A percentile compares a stretch with the other conserved stretches of the same genome.
Conservation (phyloP, 169 alveolate species). For the Perkinsus olseni region DNA sequence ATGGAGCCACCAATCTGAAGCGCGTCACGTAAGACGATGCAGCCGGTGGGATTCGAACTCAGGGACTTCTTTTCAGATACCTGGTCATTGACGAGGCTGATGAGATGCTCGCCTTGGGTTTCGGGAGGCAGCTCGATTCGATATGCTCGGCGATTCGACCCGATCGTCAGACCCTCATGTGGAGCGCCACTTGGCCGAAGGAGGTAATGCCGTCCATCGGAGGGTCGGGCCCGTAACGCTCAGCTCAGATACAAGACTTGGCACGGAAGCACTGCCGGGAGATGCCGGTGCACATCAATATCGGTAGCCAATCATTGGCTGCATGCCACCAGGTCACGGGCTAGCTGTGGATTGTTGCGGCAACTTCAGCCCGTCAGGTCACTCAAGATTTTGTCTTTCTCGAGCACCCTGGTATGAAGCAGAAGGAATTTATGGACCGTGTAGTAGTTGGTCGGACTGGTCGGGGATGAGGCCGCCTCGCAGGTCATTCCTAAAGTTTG, state of each 20-base stretch:
- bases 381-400: neutral
- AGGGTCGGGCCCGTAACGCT: neutral
- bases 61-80: constrained; percentile 39
- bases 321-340: neutral
- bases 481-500: neutral
- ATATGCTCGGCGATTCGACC: constrained; percentile 60
- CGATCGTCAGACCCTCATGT: constrained; percentile 71
- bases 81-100: constrained; percentile 88
- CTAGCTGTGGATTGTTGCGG: neutral
- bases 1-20: constrained; percentile 33
- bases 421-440: neutral
- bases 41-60: constrained; percentile 53
- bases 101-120: constrained; percentile 81
- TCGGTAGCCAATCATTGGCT: constrained; percentile 35
- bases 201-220: constrained; percentile 35
- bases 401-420: neutral
- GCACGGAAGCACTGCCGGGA: neutral
- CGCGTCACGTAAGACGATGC: constrained; percentile 63
- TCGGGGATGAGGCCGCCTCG: neutral
- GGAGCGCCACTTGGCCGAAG: constrained; percentile 89
- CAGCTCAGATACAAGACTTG: neutral
- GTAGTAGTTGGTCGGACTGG: neutral
- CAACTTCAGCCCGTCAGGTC: neutral
- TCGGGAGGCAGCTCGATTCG: constrained; percentile 74
- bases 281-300: constrained; percentile 42